Evolutionary conservation across 2,329 filamentous ascomycete genomes (phyloP), one percentile per base, ranked within the genome.

Genomic region (Claviceps digitariae): DNA sequence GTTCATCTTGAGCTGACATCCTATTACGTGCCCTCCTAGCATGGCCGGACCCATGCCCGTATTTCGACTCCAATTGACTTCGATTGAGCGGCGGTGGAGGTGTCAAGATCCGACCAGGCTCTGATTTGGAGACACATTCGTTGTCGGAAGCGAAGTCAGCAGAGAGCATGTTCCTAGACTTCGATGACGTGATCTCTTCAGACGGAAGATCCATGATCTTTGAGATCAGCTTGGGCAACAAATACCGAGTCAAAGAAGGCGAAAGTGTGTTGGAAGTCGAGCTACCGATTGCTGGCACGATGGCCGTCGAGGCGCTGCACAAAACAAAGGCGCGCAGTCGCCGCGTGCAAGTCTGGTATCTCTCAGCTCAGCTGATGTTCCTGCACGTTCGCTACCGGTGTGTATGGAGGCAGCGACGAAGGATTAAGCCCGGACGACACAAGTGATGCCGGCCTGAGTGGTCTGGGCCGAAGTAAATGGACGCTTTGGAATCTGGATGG

Each of bases 41-140:
- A 27, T 64, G 57, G 52, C 43, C 58, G 38, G 62, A 62, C 17
- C 75, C 71, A 6, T 65, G 57, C 52, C 70, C 70, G 29, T 66
- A 62, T 57, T 67, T 72, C 23, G 67, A 62, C 57, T 76, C 73
- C 31, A 74, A 57, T 49, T 68, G 69, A 45, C 64, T 68, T 55
- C 71, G 69, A 55, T 74, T 74, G 52, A 69, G 63, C 36, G 70
- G 70, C 31, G 71, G 69, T 17, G 72, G 73, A 46, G 74, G 73
- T 41, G 74, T 75, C 41, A 69, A 64, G 54, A 68, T 66, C 55
- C 71, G 69, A 52, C 63, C 62, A 34, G 71, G 65, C 48, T 31
- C 48, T 31, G 54, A 40, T 25, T 51, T 52, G 12, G 52, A 25
- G 15, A 25, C 43, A 13, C 44, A 12, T 38, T 49, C 50, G 12